Percentiles rank a stretch among this genome's conserved stretches.
phyloP scores from a whole-genome alignment of 768 basidiomycete species.

The Calocybe gangraenosa region DNA sequence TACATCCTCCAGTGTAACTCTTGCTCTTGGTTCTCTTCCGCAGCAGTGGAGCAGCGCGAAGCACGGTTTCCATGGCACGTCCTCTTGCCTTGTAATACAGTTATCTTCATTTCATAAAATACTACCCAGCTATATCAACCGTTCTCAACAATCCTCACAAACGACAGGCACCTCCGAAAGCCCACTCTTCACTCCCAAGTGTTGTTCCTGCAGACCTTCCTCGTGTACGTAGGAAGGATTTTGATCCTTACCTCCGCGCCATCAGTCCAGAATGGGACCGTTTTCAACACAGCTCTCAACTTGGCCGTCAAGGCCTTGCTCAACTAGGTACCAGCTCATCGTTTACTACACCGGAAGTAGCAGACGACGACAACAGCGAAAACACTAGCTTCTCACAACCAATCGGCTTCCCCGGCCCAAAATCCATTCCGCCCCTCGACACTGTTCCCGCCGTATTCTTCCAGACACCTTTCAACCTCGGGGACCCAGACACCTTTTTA shows the following conservation, averaged over 20 bases:
- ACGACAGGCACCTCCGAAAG: slow-evolving; percentile 80
- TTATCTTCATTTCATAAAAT: slow-evolving; percentile 4
- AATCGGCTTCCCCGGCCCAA: slow-evolving; percentile 20
- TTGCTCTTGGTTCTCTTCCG: slow-evolving; percentile 47
- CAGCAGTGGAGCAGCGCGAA: slow-evolving; percentile 76
- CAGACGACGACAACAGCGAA: neutral
- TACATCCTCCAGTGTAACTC: slow-evolving; percentile 39
- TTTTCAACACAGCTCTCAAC: slow-evolving; percentile 48
- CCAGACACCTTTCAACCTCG: slow-evolving; percentile 69
- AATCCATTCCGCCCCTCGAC: slow-evolving; percentile 64
- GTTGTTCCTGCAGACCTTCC: slow-evolving; percentile 72
- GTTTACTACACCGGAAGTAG: slow-evolving; percentile 15
- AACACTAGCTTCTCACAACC: slow-evolving; percentile 18
- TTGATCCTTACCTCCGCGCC: slow-evolving; percentile 75
- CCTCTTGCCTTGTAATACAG: neutral
- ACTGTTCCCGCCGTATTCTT: slow-evolving; percentile 84
- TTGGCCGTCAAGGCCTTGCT: slow-evolving; percentile 34
- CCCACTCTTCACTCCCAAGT: slow-evolving; percentile 74
- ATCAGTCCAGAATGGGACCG: slow-evolving; percentile 75
- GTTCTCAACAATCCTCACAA: slow-evolving; percentile 90
- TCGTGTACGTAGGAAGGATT: slow-evolving; percentile 77
- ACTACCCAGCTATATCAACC: slow-evolving; percentile 77
- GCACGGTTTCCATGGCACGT: slow-evolving; percentile 86
- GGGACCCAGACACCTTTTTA: slow-evolving; percentile 73
- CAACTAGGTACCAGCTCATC: slow-evolving; percentile 31